Evolutionary conservation across 2,329 filamentous ascomycete species (phyloP).

Genomic region (Fusarium longipes): DNA sequence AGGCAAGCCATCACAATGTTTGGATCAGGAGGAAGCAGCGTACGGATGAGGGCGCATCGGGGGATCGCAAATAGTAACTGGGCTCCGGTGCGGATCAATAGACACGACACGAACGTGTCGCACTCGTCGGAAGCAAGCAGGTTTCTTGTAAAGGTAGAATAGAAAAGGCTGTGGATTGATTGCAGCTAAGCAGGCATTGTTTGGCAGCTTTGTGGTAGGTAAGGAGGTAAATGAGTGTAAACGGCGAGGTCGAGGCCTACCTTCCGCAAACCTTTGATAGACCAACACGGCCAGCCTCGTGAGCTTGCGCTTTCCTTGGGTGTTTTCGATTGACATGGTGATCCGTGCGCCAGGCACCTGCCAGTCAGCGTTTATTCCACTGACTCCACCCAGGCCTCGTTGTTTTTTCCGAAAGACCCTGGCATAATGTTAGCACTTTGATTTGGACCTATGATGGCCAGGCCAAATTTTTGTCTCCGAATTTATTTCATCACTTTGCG

Average conservation of each 20-base stretch:
- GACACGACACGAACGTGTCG: constrained; percentile 11
- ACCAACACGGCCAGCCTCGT: constrained; percentile 42
- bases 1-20: constrained; percentile 48
- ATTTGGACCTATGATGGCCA: constrained; percentile 38
- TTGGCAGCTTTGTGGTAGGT: constrained; percentile 18
- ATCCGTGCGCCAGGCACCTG: constrained; percentile 33
- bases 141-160: not conserved
- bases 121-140: not conserved
- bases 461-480: constrained; percentile 46
- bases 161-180: constrained; percentile 17
- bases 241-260: constrained; percentile 35
- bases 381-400: constrained; percentile 34
- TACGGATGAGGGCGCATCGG: constrained; percentile 46
- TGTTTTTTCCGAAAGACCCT: constrained; percentile 49
- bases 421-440: constrained; percentile 3
- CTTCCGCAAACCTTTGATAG: constrained; percentile 22
- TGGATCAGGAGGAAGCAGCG: constrained; percentile 47
- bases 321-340: constrained; percentile 33
- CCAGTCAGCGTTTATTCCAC: constrained; percentile 47
- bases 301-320: constrained; percentile 36
- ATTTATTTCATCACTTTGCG: constrained; percentile 28
- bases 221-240: constrained; percentile 17
- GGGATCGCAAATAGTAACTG: constrained; percentile 17
- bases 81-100: constrained; percentile 12
- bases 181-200: constrained; percentile 44